Base-by-base conservation (phyloP, 2,329 filamentous ascomycete species). In the Monilinia aucupariae region DNA sequence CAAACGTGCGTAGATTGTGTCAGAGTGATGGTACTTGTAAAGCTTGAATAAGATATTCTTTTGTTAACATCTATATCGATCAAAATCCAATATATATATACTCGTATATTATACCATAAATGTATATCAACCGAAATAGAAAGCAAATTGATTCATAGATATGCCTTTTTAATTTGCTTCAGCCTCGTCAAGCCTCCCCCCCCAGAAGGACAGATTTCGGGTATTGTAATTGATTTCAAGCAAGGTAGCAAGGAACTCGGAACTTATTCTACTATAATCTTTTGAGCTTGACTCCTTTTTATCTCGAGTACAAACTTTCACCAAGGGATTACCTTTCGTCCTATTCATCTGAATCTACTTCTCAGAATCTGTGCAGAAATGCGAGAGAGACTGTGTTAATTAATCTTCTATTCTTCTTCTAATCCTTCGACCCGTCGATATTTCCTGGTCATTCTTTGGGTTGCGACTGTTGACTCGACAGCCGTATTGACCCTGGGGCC, bases 381-480 rank as follows among this genome's bases (percentile, higher is more conserved):
- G 70, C 65, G 67, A 65, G 59, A 65, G 67, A 65, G 59, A 61
- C 55, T 68, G 59, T 65, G 65, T 58, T 68, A 68, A 71, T 66
- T 71, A 69, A 62, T 63, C 41, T 34, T 63, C 45, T 34, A 37
- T 34, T 30, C 39, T 48, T 49, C 51, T 20, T 56, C 41, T 22
- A 34, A 41, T 62, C 43, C 48, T 55, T 43, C 25, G 52, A 62
- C 52, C 43, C 48, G 48, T 43, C 25, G 52, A 62, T 45, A 49
- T 55, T 62, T 45, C 30, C 54, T 34, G 43, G 20, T 20, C 43
- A 27, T 30, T 47, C 39, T 62, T 62, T 49, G 27, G 34, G 53
- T 62, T 58, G 51, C 27, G 60, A 58, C 34, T 39, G 4, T 51
- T 13, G 13, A 32, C 55, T 34, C 48, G 32, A 62, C 37, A 50